Percentiles rank a stretch among this genome's conserved stretches.
These are phyloP conservation scores for Dryadomyces quercus-mongolicae DNA, from an alignment of 2,329 filamentous ascomycete genomes.

Conservation along the genomic window DNA sequence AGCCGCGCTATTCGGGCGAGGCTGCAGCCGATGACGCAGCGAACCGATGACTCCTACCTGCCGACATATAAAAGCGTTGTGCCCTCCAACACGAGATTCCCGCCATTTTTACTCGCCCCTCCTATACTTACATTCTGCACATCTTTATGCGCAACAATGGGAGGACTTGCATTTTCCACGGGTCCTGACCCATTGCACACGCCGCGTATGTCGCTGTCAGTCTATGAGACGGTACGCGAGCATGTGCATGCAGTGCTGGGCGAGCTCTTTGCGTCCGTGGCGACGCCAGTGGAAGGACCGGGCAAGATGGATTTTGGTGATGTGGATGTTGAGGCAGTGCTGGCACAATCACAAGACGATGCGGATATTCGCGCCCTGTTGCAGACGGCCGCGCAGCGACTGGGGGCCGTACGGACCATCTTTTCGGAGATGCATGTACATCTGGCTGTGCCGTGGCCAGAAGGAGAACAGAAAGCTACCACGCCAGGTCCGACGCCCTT, in stretches of 20 bases:
- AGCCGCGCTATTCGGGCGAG: too few species aligned
- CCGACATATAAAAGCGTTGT: background rate
- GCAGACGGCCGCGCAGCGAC: slow-evolving; percentile 3
- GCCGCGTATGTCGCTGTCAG: slow-evolving; percentile 48
- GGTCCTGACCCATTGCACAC: slow-evolving; percentile 37
- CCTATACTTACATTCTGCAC: background rate
- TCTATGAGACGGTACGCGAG: slow-evolving; percentile 42
- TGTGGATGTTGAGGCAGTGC: slow-evolving; percentile 49
- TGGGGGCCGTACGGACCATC: slow-evolving; percentile 31
- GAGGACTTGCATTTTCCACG: slow-evolving; percentile 47
- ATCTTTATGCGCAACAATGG: slow-evolving; percentile 36
- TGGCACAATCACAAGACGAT: background rate
- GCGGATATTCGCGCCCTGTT: background rate
- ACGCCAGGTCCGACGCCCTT: slow-evolving; percentile 17
- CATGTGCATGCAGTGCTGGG: slow-evolving; percentile 33
- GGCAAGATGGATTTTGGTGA: slow-evolving; percentile 59
- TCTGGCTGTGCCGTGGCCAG: slow-evolving; percentile 46
- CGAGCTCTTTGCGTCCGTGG: slow-evolving; percentile 40
- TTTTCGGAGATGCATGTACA: slow-evolving; percentile 23
- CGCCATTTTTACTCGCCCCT: background rate
- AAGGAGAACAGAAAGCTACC: background rate
- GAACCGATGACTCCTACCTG: background rate
- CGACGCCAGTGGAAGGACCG: slow-evolving; percentile 54
- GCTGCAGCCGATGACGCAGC: too few species aligned
- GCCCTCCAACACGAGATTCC: background rate